Percentiles rank a stretch among this genome's conserved stretches.
Evolutionary conservation across 2,329 filamentous ascomycete genomes (phyloP).

Genomic region (Neophaeococcomyces aloes): DNA sequence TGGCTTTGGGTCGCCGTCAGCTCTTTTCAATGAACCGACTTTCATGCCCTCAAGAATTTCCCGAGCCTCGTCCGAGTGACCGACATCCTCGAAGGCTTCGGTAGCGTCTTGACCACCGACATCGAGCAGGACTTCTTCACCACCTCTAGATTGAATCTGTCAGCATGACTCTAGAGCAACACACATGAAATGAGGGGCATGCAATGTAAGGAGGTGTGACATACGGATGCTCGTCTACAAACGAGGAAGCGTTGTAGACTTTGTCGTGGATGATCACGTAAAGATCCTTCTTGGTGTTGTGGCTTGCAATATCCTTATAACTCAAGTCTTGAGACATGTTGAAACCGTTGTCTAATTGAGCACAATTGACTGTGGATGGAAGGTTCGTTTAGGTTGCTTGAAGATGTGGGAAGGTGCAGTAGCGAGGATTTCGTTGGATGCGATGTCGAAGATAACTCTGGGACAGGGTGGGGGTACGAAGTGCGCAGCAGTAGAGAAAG

Average conservation of each 20-base stretch:
- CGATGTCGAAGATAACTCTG: too few species aligned
- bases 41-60: constrained; percentile 75
- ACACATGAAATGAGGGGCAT: too few species aligned
- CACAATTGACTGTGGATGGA: too few species aligned
- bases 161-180: not conserved
- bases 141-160: constrained; percentile 53
- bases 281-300: constrained; percentile 87
- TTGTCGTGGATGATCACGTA: constrained; percentile 91
- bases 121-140: constrained; percentile 95
- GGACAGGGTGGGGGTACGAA: not conserved
- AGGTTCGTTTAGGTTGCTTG: too few species aligned
- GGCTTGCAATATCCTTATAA: constrained; percentile 69
- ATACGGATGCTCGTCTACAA: constrained; percentile 94
- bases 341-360: constrained; percentile 9
- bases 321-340: constrained; percentile 54
- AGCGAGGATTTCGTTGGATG: too few species aligned
- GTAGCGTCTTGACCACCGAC: constrained; percentile 92
- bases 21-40: constrained; percentile 68
- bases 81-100: constrained; percentile 97
- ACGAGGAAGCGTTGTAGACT: constrained; percentile 81
- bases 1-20: constrained; percentile 72
- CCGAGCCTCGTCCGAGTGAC: constrained; percentile 95
- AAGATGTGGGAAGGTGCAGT: too few species aligned
- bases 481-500: not conserved
- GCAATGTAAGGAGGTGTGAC: constrained; percentile 26